These are phyloP conservation scores for Citrus trifoliata DNA, from an alignment of 345 rosid species.

Conservation along the genomic window DNA sequence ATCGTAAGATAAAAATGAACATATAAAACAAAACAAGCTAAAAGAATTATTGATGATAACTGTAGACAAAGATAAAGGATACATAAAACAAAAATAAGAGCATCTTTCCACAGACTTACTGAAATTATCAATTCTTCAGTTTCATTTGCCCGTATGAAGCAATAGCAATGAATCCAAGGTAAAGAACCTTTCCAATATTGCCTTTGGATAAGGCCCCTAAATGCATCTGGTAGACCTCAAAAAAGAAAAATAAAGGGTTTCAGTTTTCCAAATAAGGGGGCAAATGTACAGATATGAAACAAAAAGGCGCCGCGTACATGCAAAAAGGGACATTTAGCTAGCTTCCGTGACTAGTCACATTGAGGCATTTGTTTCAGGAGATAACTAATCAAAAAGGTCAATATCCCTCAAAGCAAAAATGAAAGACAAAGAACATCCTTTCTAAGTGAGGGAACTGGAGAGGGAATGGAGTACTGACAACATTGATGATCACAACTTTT, in stretches of 20 bases:
- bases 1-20: neutral
- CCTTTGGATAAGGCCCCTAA: conserved; percentile 50
- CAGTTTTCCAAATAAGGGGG: neutral
- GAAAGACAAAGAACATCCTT: neutral
- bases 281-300: neutral
- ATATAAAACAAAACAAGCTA: neutral
- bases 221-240: conserved; percentile 53
- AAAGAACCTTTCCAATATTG: conserved; percentile 71
- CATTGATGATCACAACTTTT: neutral
- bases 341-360: neutral
- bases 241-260: neutral
- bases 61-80: neutral
- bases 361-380: neutral
- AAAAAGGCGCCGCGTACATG: neutral
- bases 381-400: neutral
- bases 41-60: neutral
- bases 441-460: neutral
- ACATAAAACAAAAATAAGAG: neutral
- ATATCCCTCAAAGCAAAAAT: neutral
- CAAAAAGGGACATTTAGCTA: neutral
- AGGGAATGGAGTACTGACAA: neutral
- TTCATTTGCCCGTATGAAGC: conserved; percentile 82
- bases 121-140: conserved; percentile 53
- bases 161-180: conserved; percentile 89
- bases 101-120: conserved; percentile 34